These are phyloP conservation scores for Tarenaya hassleriana DNA, from an alignment of 345 rosid species.

Conservation along the genomic window DNA sequence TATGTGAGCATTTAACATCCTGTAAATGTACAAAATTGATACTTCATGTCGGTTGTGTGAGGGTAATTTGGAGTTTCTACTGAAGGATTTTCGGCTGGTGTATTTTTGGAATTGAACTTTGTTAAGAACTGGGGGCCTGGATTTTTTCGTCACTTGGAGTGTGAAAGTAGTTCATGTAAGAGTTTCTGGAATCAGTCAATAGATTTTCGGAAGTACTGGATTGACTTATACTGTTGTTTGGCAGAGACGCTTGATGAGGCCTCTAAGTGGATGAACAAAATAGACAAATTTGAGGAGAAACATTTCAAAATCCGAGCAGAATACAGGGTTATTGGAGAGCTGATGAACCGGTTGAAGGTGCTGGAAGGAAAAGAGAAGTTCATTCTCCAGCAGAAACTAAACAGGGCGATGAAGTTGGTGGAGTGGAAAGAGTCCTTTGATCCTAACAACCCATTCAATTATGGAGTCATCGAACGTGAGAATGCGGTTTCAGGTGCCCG, in stretches of 20 bases:
- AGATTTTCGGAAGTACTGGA: background rate
- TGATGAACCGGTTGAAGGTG: slow-evolving; percentile 69
- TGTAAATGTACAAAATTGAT: background rate
- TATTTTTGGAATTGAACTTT: too few species aligned
- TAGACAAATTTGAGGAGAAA: slow-evolving; percentile 76
- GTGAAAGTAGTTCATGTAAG: too few species aligned
- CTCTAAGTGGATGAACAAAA: slow-evolving; percentile 64
- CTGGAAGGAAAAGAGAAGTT: slow-evolving; percentile 90
- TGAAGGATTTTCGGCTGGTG: too few species aligned
- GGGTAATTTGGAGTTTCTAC: background rate
- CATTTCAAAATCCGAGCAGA: slow-evolving; percentile 71
- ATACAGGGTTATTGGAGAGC: slow-evolving; percentile 83
- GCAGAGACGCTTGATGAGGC: slow-evolving; percentile 75
- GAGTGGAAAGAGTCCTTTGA: slow-evolving; percentile 88
- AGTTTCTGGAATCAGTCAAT: background rate
- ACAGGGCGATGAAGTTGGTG: slow-evolving; percentile 79
- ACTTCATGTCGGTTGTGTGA: background rate
- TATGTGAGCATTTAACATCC: too few species aligned
- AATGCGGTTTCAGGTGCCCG: slow-evolving; percentile 36
- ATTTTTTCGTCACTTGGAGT: too few species aligned
- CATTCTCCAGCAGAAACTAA: slow-evolving; percentile 74
- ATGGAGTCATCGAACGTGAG: slow-evolving; percentile 51
- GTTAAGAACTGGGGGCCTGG: background rate
- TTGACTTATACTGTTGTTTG: slow-evolving; percentile 4
- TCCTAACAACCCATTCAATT: slow-evolving; percentile 77